These are phyloP conservation scores for Sanghuangporus weigelae DNA, from an alignment of 1,284 basidiomycete genomes.

Conservation along the genomic window DNA sequence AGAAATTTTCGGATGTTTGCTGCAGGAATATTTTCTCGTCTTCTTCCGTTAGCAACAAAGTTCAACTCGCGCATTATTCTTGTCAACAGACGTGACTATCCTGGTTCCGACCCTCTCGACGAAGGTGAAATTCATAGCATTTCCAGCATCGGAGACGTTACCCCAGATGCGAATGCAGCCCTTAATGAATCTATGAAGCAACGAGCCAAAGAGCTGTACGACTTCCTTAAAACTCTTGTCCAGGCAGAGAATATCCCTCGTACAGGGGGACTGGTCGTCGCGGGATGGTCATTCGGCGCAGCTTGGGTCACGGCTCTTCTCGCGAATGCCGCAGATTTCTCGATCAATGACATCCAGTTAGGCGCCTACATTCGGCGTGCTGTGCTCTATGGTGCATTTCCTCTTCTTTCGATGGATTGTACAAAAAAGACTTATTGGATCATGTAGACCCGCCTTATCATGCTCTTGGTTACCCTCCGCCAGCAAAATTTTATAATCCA, in stretches of 20 bases:
- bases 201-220: constrained; percentile 18
- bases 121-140: constrained; percentile 23
- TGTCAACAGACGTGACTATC: constrained; percentile 30
- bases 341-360: constrained; percentile 17
- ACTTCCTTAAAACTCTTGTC: constrained; percentile 16
- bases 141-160: constrained; percentile 25
- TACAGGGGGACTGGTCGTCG: constrained; percentile 14
- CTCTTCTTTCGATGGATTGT: background rate
- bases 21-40: constrained; percentile 25
- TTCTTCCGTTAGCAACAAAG: constrained; percentile 24
- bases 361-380: constrained; percentile 3
- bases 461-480: constrained; percentile 23
- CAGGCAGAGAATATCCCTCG: constrained; percentile 15
- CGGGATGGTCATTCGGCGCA: constrained; percentile 23
- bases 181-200: constrained; percentile 12
- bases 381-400: constrained; percentile 1
- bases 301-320: constrained; percentile 21
- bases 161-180: background rate
- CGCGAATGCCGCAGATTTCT: constrained; percentile 17
- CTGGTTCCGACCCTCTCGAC: constrained; percentile 25
- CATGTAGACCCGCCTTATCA: constrained; percentile 2
- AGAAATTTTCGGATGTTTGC: background rate
- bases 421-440: background rate
- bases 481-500: constrained; percentile 22
- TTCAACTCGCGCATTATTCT: constrained; percentile 27